A percentile compares a stretch with the other conserved stretches of the same genome.
Conservation (phyloP, 164 flowering plant genomes). For the Nymphaea thermarum region DNA sequence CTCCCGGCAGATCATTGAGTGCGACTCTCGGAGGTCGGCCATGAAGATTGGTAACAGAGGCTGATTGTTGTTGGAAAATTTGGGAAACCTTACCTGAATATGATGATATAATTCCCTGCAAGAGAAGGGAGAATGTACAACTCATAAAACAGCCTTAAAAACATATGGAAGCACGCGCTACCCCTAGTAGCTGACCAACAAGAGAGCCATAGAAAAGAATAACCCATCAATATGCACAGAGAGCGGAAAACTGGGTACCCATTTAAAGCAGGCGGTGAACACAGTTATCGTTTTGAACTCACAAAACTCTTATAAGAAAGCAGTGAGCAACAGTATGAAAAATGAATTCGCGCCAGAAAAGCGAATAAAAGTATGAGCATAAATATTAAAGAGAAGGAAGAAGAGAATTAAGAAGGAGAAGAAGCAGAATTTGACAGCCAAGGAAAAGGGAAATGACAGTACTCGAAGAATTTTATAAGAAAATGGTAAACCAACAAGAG, state of each 20-base stretch:
- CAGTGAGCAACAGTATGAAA: neutral
- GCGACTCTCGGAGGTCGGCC: constrained; percentile 20
- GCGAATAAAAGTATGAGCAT: too few species aligned
- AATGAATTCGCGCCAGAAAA: neutral
- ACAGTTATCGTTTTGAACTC: neutral
- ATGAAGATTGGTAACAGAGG: constrained; percentile 3
- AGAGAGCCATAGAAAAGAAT: neutral
- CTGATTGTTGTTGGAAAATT: constrained; percentile 18
- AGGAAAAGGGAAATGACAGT: neutral
- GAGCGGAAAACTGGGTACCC: too few species aligned
- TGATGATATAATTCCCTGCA: constrained; percentile 32
- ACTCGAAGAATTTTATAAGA: too few species aligned
- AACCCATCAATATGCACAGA: neutral
- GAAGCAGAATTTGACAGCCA: neutral
- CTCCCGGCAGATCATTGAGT: constrained; percentile 56
- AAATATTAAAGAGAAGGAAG: too few species aligned
- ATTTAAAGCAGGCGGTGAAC: too few species aligned
- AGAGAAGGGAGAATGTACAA: neutral
- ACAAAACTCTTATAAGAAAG: neutral
- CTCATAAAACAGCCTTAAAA: neutral
- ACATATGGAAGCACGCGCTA: too few species aligned
- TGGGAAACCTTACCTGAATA: constrained; percentile 33
- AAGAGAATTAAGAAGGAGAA: too few species aligned
- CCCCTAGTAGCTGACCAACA: neutral
- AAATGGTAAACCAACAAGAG: neutral